phyloP scores from a whole-genome alignment of 2,329 filamentous ascomycete genomes.

The Talaromyces verruculosus region DNA sequence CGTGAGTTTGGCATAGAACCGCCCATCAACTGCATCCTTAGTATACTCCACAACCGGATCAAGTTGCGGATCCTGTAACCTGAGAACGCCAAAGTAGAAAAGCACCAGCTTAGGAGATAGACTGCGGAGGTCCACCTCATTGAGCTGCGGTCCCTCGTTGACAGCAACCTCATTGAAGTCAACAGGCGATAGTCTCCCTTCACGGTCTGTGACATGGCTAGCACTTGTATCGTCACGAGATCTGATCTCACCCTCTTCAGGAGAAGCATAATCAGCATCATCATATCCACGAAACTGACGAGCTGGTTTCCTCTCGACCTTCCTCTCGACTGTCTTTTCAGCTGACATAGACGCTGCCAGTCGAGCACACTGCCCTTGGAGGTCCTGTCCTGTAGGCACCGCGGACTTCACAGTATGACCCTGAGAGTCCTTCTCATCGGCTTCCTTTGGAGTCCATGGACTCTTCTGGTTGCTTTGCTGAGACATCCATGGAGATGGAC shows the following conservation, averaged over 20 bases:
- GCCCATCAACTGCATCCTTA: constrained; percentile 21
- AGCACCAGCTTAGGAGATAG: constrained; percentile 28
- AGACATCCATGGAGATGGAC: background rate
- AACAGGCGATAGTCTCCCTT: background rate
- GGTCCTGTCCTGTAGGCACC: background rate
- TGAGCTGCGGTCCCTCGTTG: constrained; percentile 8
- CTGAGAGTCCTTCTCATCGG: background rate
- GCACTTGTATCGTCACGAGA: background rate
- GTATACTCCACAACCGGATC: constrained; percentile 30
- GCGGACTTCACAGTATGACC: background rate
- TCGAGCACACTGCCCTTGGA: constrained; percentile 3
- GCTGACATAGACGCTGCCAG: background rate
- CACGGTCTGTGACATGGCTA: background rate
- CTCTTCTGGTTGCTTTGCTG: background rate
- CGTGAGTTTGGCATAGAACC: constrained; percentile 32
- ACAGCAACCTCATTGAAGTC: background rate
- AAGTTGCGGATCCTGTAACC: constrained; percentile 27
- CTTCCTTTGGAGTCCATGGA: background rate
- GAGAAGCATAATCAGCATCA: background rate
- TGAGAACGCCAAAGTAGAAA: constrained; percentile 36
- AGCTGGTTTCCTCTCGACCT: background rate
- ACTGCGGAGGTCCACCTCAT: constrained; percentile 15
- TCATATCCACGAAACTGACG: background rate
- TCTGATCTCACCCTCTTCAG: background rate
- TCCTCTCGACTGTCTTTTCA: background rate